Evolutionary conservation across 2,329 filamentous ascomycete species (phyloP).

Genomic region (Sordariomycetes sp.): DNA sequence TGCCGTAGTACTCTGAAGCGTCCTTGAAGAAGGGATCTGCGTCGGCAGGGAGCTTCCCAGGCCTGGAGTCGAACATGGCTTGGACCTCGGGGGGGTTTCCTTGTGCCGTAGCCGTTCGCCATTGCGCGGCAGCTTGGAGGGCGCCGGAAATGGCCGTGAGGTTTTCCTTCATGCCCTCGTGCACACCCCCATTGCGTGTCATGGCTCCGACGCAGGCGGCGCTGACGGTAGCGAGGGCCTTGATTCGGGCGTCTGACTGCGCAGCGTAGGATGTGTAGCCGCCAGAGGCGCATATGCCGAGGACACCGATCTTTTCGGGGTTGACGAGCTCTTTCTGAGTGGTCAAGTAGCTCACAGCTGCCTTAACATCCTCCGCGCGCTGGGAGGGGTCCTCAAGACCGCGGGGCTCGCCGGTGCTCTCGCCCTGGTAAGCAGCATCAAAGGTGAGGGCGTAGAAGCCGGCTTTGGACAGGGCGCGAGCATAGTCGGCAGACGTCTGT

Average conservation of each 20-base stretch:
- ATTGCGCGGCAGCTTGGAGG: slow-evolving; percentile 4
- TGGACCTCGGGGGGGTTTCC: not conserved
- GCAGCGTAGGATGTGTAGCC: slow-evolving; percentile 24
- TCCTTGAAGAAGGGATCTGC: slow-evolving; percentile 4
- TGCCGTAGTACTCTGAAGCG: slow-evolving; percentile 9
- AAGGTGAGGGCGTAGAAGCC: slow-evolving; percentile 24
- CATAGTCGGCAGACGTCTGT: slow-evolving; percentile 23
- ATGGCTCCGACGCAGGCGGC: slow-evolving; percentile 19
- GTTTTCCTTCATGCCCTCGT: slow-evolving; percentile 2
- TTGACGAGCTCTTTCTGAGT: slow-evolving; percentile 16
- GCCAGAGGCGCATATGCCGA: slow-evolving; percentile 28
- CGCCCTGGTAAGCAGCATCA: slow-evolving; percentile 28
- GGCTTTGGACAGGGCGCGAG: slow-evolving; percentile 14
- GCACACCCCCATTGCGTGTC: slow-evolving; percentile 10
- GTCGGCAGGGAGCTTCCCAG: not conserved
- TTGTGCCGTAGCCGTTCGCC: slow-evolving; percentile 2
- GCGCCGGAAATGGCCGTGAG: slow-evolving; percentile 2
- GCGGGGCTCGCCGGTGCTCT: slow-evolving; percentile 22
- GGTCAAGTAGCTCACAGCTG: slow-evolving; percentile 23
- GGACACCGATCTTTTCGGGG: slow-evolving; percentile 20
- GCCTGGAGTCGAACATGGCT: not conserved
- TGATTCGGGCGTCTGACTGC: slow-evolving; percentile 25
- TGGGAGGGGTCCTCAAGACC: slow-evolving; percentile 26
- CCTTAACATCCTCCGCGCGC: slow-evolving; percentile 23
- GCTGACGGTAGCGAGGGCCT: slow-evolving; percentile 22